Percentiles rank a stretch among this genome's conserved stretches.
phyloP scores from a whole-genome alignment of 305 asterid species.

The Solanum chacoense region DNA sequence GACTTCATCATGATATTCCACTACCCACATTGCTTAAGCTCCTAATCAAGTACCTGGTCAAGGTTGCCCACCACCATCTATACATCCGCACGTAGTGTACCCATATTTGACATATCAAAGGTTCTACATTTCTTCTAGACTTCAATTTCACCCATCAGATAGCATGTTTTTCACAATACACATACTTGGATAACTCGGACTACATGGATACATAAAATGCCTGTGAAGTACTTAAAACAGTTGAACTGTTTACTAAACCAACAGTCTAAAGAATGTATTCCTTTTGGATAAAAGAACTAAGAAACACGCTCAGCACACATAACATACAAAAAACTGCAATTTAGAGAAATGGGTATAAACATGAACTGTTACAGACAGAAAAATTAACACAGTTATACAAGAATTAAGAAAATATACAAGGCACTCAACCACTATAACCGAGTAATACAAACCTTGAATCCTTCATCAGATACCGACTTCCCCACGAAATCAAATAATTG shows the following conservation, averaged over 20 bases:
- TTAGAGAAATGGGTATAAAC: background rate
- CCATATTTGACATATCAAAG: background rate
- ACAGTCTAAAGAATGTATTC: background rate
- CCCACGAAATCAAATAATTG: slow-evolving; percentile 82
- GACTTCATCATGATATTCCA: background rate
- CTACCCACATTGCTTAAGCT: background rate
- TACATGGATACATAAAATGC: background rate
- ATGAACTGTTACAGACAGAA: background rate
- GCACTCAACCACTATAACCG: background rate
- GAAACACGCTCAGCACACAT: background rate
- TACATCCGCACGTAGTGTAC: background rate
- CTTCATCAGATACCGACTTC: slow-evolving; percentile 75
- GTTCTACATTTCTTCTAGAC: background rate
- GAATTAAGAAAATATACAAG: background rate
- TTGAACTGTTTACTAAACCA: background rate
- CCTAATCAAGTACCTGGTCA: background rate
- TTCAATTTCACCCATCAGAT: background rate
- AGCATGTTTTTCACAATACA: background rate
- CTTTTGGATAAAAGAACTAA: background rate
- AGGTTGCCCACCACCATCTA: background rate
- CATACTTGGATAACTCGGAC: background rate
- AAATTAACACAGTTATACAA: background rate
- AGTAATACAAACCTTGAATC: slow-evolving; percentile 56
- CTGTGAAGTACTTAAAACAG: background rate
- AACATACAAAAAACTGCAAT: background rate